Conservation (phyloP, 202 grass and related monocot genomes). For the Musa balbisiana region DNA sequence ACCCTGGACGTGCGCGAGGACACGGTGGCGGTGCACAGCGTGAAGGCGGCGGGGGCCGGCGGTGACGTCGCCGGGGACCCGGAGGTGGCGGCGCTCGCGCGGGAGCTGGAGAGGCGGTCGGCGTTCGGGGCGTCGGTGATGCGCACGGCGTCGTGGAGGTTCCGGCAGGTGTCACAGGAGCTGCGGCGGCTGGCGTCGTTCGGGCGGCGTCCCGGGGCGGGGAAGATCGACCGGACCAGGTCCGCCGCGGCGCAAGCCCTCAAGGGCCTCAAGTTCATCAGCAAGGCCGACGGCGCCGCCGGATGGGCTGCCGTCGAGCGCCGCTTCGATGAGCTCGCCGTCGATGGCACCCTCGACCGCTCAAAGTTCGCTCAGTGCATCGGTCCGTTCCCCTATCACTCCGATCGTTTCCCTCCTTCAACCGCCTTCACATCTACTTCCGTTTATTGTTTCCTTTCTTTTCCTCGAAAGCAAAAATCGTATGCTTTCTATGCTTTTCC, state of each 20-base stretch:
- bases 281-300: conserved; percentile 41
- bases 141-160: conserved; percentile 11
- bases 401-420: background rate
- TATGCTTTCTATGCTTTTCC: background rate
- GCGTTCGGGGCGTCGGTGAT: conserved; percentile 2
- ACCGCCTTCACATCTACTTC: too few relatives aligned
- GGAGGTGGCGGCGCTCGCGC: conserved; percentile 6
- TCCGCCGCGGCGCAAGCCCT: conserved; percentile 65
- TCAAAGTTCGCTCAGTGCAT: conserved; percentile 88
- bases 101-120: conserved; percentile 9
- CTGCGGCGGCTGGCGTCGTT: conserved; percentile 56
- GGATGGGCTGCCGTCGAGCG: conserved; percentile 59
- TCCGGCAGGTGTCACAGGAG: conserved; percentile 56
- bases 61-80: background rate
- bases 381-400: conserved; percentile 23
- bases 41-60: background rate
- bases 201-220: conserved; percentile 23
- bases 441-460: too few relatives aligned
- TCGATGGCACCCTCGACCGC: conserved; percentile 43
- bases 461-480: background rate
- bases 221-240: conserved; percentile 50
- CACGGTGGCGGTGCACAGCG: conserved; percentile 10
- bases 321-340: conserved; percentile 56
- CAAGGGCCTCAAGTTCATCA: conserved; percentile 94
- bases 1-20: conserved; percentile 18